Base-by-base conservation (phyloP, 345 rosid genomes). In the Populus simonii region DNA sequence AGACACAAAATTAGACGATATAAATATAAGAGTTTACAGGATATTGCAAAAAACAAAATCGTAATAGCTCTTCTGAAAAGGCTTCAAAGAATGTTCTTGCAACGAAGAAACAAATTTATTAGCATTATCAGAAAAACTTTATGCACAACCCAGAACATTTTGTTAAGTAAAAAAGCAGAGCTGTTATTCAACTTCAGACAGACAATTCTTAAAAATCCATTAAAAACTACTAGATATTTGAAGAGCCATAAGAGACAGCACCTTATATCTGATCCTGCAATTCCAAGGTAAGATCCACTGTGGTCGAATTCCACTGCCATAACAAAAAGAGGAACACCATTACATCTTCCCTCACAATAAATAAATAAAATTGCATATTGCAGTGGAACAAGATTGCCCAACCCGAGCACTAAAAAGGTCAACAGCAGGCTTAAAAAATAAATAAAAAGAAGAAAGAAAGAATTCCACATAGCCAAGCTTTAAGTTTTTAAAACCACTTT, bases 231-330 rank as follows among this genome's bases (percentile, higher is more conserved):
- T 13, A 35, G 7, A 36, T 47, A 73, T 29, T 77, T 69, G n/a
- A 29, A 68, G 62, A 49, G 23, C 17, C 29, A 71, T 5, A 70
- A 85, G 33, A 25, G 53, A 59, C 55, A n/a, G 66, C 69, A 92
- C 99, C 96, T 90, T 82, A 89, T 86, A 77, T 96, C 99, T 38
- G 97, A 89, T 68, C 98, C 97, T 25, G 93, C 90, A 81, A 93
- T 72, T 62, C 93, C 96, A 16, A 96, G 93, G 86, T 92, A 96
- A 74, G 80, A 84, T 81, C 99, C 99, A 76, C 96, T 96, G 57
- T 89, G 91, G 77, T 93, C 99, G 45, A 96, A 93, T 82, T 90
- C 99, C 86, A 93, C 99, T 95, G 93, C 88, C 87, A 85, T 55
- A 73, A 70, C 15, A 16, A 36, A 76, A 71, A 31, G 23, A 76